phyloP scores from a whole-genome alignment of 306 rosid genomes.

The Vigna angularis region DNA sequence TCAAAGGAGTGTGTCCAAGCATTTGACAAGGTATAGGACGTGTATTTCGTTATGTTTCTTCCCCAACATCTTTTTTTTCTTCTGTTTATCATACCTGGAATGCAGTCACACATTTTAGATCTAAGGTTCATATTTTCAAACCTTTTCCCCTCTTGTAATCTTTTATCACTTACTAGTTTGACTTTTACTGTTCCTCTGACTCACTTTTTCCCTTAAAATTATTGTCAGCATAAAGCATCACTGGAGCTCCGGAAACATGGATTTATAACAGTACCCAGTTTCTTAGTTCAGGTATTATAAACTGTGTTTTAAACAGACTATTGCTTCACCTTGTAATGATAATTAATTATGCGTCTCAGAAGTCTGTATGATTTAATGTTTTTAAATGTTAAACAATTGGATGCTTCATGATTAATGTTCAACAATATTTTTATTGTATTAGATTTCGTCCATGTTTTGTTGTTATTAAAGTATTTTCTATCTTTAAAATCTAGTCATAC shows the following conservation, averaged over 20 bases:
- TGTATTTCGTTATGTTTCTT: slow-evolving; percentile 11
- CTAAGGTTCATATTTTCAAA: slow-evolving; percentile 9
- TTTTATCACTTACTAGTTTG: slow-evolving; percentile 23
- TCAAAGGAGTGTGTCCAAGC: slow-evolving; percentile 84
- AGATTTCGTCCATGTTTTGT: background rate
- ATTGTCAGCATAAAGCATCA: slow-evolving; percentile 87
- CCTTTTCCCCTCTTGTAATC: slow-evolving; percentile 5
- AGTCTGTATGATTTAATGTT: slow-evolving; percentile 11
- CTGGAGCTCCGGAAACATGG: slow-evolving; percentile 76
- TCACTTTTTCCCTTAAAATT: slow-evolving; percentile 38
- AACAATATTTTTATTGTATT: slow-evolving; percentile 11
- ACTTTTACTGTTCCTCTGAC: slow-evolving; percentile 21
- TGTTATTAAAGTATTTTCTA: slow-evolving; percentile 22
- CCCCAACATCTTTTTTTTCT: slow-evolving; percentile 2
- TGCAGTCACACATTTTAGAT: slow-evolving; percentile 13
- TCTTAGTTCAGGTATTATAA: slow-evolving; percentile 74
- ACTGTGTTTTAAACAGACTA: slow-evolving; percentile 29
- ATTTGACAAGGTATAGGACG: slow-evolving; percentile 79
- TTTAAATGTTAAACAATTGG: slow-evolving; percentile 1
- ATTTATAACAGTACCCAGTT: slow-evolving; percentile 75
- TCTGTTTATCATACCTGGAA: slow-evolving; percentile 16
- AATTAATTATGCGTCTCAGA: background rate
- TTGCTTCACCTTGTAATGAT: slow-evolving; percentile 29
- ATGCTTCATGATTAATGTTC: slow-evolving; percentile 31
- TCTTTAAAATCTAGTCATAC: slow-evolving; percentile 11